Evolutionary conservation across 2,329 filamentous ascomycete species (phyloP).

Genomic region (Fusarium humuli): DNA sequence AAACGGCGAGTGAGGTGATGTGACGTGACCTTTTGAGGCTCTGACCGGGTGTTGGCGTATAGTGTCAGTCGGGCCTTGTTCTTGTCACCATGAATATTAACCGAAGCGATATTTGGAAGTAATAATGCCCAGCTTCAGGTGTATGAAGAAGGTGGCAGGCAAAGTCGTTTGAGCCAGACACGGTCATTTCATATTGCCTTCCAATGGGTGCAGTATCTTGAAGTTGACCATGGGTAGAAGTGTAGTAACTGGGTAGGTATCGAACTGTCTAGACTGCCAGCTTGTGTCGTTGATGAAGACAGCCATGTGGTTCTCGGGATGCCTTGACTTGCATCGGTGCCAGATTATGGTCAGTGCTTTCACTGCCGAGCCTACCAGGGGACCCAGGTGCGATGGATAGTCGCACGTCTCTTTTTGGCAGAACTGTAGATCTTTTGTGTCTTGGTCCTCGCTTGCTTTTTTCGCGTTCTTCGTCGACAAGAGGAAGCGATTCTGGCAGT

Average conservation of each 20-base stretch:
- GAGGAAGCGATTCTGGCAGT: background rate
- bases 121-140: background rate
- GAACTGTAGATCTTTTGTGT: slow-evolving; percentile 31
- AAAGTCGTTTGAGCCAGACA: background rate
- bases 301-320: slow-evolving; percentile 38
- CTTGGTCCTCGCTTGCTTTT: slow-evolving; percentile 3
- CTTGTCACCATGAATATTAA: slow-evolving; percentile 38
- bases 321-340: slow-evolving; percentile 33
- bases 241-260: background rate
- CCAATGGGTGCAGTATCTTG: background rate
- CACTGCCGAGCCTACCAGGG: slow-evolving; percentile 35
- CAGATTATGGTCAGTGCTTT: slow-evolving; percentile 40
- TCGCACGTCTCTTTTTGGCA: slow-evolving; percentile 28
- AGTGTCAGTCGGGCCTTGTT: slow-evolving; percentile 30
- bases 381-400: slow-evolving; percentile 19
- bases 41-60: slow-evolving; percentile 29
- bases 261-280: slow-evolving; percentile 1
- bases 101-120: slow-evolving; percentile 2
- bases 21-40: slow-evolving; percentile 38
- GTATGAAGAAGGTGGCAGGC: too few species aligned
- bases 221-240: background rate
- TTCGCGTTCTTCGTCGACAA: background rate
- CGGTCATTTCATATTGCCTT: background rate
- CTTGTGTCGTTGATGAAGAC: slow-evolving; percentile 19
- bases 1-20: slow-evolving; percentile 38